Percentiles rank a stretch among this genome's conserved stretches.
Evolutionary conservation across 129 eudicot species (phyloP).

Genomic region (Arctium minus): DNA sequence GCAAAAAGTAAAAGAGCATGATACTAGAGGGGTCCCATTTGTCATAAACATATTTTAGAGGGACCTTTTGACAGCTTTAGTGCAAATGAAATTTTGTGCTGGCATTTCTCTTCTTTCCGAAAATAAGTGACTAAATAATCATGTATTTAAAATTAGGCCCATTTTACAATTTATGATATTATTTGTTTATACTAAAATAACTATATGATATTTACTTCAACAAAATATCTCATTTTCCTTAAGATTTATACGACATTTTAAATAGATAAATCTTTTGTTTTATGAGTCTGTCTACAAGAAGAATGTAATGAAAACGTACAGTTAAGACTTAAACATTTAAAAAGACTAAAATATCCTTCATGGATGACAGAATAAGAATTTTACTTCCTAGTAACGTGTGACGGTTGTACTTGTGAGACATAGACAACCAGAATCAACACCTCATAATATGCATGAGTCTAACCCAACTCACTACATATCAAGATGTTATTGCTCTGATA

Average conservation of each 20-base stretch:
- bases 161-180: neutral
- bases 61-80: slow-evolving; percentile 6
- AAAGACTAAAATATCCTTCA: neutral
- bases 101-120: slow-evolving; percentile 5
- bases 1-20: slow-evolving; percentile 13
- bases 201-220: neutral
- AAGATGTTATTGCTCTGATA: no score
- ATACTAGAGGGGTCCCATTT: slow-evolving; percentile 15
- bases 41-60: slow-evolving; percentile 7
- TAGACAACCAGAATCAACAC: no score
- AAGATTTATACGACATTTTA: neutral
- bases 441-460: no score
- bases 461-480: no score
- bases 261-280: no score
- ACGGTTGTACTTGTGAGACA: no score
- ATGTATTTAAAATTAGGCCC: neutral
- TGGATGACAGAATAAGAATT: no score
- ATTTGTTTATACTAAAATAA: neutral
- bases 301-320: neutral
- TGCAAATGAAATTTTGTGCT: slow-evolving; percentile 13
- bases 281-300: neutral
- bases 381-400: neutral
- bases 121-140: neutral
- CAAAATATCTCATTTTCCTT: neutral
- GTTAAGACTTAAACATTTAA: neutral